Evolutionary conservation across 2,329 filamentous ascomycete genomes (phyloP).

Genomic region (Microsporum audouinii): DNA sequence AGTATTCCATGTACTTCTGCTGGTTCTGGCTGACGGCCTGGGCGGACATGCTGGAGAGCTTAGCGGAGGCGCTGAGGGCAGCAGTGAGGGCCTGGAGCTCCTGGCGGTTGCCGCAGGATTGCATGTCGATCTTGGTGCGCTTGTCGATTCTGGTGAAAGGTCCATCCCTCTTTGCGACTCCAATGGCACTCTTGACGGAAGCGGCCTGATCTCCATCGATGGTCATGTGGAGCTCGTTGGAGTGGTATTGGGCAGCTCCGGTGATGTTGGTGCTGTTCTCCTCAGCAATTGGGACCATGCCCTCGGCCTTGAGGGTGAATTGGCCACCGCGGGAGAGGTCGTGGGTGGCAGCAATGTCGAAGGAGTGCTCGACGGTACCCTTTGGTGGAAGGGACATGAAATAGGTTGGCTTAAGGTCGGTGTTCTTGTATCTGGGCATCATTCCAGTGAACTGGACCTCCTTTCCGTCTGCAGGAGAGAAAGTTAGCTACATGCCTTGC

Average conservation of each 20-base stretch:
- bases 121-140: not conserved
- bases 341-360: conserved; percentile 11
- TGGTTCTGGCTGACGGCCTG: conserved; percentile 41
- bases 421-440: not conserved
- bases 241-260: conserved; percentile 46
- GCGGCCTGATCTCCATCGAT: conserved; percentile 46
- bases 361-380: conserved; percentile 6
- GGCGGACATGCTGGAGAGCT: conserved; percentile 38
- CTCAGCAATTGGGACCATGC: conserved; percentile 7
- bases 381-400: conserved; percentile 8
- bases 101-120: not conserved
- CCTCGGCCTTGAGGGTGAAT: conserved; percentile 7
- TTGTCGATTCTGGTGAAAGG: not conserved
- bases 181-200: not conserved
- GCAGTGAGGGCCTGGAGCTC: not conserved
- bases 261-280: conserved; percentile 33
- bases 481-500: not conserved
- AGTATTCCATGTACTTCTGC: conserved; percentile 52
- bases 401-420: not conserved
- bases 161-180: not conserved
- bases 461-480: not conserved
- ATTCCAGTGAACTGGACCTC: conserved; percentile 10
- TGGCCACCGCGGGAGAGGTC: conserved; percentile 9
- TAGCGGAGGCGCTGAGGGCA: not conserved
- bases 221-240: conserved; percentile 47